Conservation (phyloP, 164 flowering plant species). For the Vitis cinerea region DNA sequence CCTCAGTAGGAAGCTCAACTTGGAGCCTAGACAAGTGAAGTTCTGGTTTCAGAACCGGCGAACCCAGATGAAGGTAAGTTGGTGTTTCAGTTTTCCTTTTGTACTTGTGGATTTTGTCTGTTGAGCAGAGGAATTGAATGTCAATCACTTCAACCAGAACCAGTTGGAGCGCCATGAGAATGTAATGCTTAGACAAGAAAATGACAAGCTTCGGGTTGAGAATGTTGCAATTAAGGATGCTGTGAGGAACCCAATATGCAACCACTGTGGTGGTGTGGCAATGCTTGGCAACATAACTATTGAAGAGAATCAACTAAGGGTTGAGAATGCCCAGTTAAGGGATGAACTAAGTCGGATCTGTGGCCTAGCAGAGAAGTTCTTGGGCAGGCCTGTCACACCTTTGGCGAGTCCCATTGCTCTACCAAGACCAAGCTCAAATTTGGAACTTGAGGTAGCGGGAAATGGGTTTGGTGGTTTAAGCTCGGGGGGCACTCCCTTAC, state of each 20-base stretch:
- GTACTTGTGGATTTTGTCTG: too few species aligned
- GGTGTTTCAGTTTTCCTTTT: not conserved
- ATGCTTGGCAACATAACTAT: slow-evolving; percentile 32
- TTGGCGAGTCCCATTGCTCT: slow-evolving; percentile 16
- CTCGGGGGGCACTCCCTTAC: slow-evolving; percentile 12
- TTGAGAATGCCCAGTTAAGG: slow-evolving; percentile 49
- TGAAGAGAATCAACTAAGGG: slow-evolving; percentile 49
- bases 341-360: slow-evolving; percentile 47
- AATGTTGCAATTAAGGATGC: slow-evolving; percentile 44
- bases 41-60: slow-evolving; percentile 74
- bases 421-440: slow-evolving; percentile 12
- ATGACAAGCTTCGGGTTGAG: slow-evolving; percentile 52
- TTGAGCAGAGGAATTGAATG: not conserved
- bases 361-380: slow-evolving; percentile 36
- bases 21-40: slow-evolving; percentile 59
- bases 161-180: slow-evolving; percentile 64
- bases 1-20: slow-evolving; percentile 40
- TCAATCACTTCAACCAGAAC: slow-evolving; percentile 29
- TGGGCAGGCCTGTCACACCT: slow-evolving; percentile 32
- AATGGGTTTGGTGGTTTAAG: slow-evolving; percentile 24
- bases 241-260: slow-evolving; percentile 44
- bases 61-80: slow-evolving; percentile 69
- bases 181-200: slow-evolving; percentile 48
- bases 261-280: slow-evolving; percentile 52
- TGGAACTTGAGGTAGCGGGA: slow-evolving; percentile 40